Evolutionary conservation across 345 rosid genomes (phyloP).

Genomic region (Corymbia maculata): DNA sequence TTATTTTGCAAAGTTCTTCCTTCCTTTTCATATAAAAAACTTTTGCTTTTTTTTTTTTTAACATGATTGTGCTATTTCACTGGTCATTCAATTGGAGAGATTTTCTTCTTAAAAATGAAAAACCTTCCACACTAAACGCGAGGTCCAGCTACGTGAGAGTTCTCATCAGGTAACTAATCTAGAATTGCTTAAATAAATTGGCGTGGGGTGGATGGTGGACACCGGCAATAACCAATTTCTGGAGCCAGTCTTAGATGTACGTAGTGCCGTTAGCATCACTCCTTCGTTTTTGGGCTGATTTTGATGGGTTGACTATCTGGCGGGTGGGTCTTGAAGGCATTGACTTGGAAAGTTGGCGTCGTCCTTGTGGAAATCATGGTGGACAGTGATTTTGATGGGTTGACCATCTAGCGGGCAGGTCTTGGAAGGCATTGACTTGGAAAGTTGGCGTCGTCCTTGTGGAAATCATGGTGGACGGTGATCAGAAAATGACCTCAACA

Average conservation of each 20-base stretch:
- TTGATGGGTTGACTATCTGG: rapidly evolving
- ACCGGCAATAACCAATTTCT: too few relatives aligned
- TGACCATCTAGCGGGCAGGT: background rate
- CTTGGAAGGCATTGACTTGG: background rate
- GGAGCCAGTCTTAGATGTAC: too few relatives aligned
- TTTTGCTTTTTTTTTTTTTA: background rate
- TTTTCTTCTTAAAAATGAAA: background rate
- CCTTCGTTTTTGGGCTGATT: background rate
- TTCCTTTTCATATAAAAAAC: background rate
- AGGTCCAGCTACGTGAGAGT: rapidly evolving
- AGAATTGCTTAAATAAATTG: background rate
- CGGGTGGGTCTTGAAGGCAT: too few relatives aligned
- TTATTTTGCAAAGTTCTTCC: too few relatives aligned
- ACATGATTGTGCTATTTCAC: background rate
- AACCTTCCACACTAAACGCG: background rate
- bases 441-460: background rate
- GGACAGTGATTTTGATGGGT: background rate
- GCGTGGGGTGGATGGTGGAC: too few relatives aligned
- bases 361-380: too few relatives aligned
- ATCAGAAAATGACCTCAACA: background rate
- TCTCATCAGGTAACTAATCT: background rate
- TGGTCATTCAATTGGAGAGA: background rate
- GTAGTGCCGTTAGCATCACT: rapidly evolving
- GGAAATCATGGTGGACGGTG: background rate
- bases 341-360: too few relatives aligned